phyloP scores from a whole-genome alignment of 805 yeast species.

The Grigorovia yakushimaensis region DNA sequence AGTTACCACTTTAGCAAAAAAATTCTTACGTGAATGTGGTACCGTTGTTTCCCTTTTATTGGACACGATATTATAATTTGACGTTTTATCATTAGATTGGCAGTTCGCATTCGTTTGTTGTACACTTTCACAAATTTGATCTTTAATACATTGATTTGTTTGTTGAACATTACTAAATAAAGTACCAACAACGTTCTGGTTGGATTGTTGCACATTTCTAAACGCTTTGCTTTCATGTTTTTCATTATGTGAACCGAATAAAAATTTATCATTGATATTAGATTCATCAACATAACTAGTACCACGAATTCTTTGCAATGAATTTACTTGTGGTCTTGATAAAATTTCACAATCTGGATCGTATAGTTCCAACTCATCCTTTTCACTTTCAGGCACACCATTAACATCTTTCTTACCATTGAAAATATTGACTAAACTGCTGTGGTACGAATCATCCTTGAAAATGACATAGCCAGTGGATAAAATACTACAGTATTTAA shows the following conservation, averaged over 20 bases:
- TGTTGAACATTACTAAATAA: background rate
- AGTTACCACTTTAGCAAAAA: constrained; percentile 31
- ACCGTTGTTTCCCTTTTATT: background rate
- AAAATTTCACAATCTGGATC: constrained; percentile 61
- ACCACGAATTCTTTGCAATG: constrained; percentile 83
- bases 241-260: constrained; percentile 45
- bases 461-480: background rate
- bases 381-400: background rate
- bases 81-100: too few species aligned
- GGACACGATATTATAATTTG: background rate
- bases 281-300: constrained; percentile 44
- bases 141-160: background rate
- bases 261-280: constrained; percentile 52
- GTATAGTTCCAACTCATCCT: constrained; percentile 33
- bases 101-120: background rate
- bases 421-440: constrained; percentile 35
- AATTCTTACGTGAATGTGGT: constrained; percentile 21
- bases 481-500: background rate
- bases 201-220: background rate
- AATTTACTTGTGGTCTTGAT: constrained; percentile 66
- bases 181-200: background rate
- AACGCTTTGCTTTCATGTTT: constrained; percentile 12
- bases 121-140: background rate
- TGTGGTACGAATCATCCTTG: constrained; percentile 1
- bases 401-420: constrained; percentile 25